Conservation (phyloP, 2,329 filamentous ascomycete genomes). For the Rhynchosporium graminicola region DNA sequence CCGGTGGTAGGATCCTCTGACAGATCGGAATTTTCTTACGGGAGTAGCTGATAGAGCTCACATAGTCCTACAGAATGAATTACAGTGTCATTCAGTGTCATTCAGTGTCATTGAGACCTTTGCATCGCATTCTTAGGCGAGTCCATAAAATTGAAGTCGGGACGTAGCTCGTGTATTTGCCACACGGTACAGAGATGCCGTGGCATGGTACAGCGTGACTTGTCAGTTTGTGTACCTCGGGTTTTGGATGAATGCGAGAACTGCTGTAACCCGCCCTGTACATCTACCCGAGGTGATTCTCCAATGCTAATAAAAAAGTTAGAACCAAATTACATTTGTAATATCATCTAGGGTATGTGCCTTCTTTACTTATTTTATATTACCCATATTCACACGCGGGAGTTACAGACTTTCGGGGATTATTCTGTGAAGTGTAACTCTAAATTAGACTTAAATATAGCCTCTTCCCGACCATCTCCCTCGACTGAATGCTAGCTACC, state of each 20-base stretch:
- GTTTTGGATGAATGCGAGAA: constrained; percentile 6
- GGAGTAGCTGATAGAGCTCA: background rate
- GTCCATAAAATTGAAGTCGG: background rate
- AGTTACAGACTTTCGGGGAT: no score
- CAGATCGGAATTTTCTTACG: background rate
- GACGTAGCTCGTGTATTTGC: background rate
- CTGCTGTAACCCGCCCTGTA: background rate
- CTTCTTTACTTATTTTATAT: no score
- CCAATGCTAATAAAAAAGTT: no score
- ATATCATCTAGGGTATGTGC: no score
- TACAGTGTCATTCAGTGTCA: background rate
- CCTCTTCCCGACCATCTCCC: no score
- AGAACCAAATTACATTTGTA: no score
- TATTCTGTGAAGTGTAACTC: no score
- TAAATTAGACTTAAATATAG: no score
- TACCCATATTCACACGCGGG: no score
- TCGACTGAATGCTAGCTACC: no score
- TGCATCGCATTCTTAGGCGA: background rate
- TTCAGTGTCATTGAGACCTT: background rate
- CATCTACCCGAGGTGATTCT: background rate
- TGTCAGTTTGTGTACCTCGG: background rate
- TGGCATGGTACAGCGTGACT: constrained; percentile 2
- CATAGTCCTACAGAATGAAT: background rate
- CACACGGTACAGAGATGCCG: background rate
- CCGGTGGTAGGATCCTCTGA: background rate